phyloP scores from a whole-genome alignment of 306 rosid genomes.

The Ochetophila trinervis region DNA sequence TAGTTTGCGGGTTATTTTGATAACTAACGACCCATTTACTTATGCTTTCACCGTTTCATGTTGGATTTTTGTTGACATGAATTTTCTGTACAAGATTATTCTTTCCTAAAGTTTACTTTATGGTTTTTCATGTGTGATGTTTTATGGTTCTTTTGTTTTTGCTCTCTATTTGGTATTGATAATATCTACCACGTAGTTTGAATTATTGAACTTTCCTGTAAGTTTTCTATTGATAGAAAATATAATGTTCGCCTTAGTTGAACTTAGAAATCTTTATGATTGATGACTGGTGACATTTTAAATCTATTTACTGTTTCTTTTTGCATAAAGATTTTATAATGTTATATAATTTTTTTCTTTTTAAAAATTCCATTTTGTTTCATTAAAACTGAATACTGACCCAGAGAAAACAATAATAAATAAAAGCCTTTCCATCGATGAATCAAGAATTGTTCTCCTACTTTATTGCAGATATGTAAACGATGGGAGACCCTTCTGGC shows the following conservation, averaged over 20 bases:
- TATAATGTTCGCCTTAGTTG: background rate
- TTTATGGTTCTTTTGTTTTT: background rate
- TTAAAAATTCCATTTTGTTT: background rate
- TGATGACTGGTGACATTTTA: background rate
- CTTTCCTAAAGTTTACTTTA: background rate
- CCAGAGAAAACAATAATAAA: too few relatives aligned
- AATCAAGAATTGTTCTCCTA: background rate
- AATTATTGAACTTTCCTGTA: background rate
- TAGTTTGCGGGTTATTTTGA: background rate
- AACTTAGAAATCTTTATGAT: background rate
- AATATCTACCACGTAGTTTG: too few relatives aligned
- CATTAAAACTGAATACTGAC: background rate
- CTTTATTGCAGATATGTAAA: constrained; percentile 74
- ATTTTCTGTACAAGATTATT: background rate
- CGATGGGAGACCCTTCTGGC: constrained; percentile 97
- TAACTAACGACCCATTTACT: background rate
- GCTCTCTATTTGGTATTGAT: too few relatives aligned
- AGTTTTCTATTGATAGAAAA: background rate
- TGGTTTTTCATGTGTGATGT: background rate
- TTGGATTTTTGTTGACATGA: background rate
- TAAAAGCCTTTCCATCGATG: background rate
- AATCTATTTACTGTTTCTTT: background rate
- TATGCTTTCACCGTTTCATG: background rate
- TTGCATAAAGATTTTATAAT: background rate
- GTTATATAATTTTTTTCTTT: background rate